Conservation (phyloP, 139 green algal species). For the Chlorella sp. region DNA sequence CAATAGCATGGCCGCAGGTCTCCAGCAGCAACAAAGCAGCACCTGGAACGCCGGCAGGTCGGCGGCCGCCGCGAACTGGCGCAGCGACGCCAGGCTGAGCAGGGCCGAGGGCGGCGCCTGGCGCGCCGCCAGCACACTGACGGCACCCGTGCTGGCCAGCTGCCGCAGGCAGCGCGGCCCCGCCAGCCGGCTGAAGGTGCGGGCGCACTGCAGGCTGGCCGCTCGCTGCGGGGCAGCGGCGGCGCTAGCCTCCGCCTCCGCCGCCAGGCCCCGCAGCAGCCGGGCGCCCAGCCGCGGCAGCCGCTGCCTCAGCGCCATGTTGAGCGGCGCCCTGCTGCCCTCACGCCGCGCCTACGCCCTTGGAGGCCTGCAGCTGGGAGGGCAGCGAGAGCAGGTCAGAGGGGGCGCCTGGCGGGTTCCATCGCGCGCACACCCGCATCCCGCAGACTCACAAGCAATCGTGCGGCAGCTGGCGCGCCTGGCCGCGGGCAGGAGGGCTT, state of each 20-base stretch:
- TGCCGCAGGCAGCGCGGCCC: no score
- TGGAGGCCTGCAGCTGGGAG: no score
- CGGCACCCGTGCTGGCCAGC: background rate
- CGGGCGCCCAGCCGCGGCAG: slow-evolving; percentile 17
- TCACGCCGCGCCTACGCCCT: background rate
- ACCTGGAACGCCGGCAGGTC: slow-evolving; percentile 30
- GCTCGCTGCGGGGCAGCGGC: background rate
- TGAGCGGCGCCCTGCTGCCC: background rate
- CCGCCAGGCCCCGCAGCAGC: slow-evolving; percentile 18
- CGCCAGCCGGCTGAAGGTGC: background rate
- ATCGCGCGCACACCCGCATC: no score
- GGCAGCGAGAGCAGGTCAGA: no score
- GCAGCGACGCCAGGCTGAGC: slow-evolving; percentile 18
- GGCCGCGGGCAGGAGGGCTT: no score
- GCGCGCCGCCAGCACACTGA: slow-evolving; percentile 3
- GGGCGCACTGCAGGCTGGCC: background rate
- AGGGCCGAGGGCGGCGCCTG: background rate
- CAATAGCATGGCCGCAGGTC: no score
- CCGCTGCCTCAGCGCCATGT: slow-evolving; percentile 19
- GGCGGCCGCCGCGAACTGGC: slow-evolving; percentile 11
- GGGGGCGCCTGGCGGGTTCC: no score
- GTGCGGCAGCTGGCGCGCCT: no score
- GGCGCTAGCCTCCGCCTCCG: background rate
- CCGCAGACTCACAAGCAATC: no score
- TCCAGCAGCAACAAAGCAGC: background rate